Evolutionary conservation across 495 filamentous ascomycete genomes (phyloP).

Genomic region (Symbiotaphrina buchneri): DNA sequence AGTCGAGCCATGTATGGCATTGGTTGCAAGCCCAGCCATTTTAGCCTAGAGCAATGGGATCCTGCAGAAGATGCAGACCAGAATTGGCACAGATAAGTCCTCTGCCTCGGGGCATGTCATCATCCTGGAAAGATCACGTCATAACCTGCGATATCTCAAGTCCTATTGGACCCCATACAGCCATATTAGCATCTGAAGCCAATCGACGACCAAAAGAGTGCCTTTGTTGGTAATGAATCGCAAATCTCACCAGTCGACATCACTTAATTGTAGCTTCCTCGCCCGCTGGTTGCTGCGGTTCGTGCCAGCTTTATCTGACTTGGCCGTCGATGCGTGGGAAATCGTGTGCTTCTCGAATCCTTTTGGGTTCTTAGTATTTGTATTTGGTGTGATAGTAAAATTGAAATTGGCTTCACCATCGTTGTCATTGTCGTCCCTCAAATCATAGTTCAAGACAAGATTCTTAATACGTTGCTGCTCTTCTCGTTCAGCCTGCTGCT

Average conservation of each 20-base stretch:
- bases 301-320: constrained; percentile 41
- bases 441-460: constrained; percentile 87
- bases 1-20: too few relatives aligned
- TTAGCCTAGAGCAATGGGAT: too few relatives aligned
- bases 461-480: constrained; percentile 98
- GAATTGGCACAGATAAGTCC: too few relatives aligned
- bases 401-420: constrained; percentile 41
- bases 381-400: constrained; percentile 16
- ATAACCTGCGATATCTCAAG: too few relatives aligned
- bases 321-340: constrained; percentile 12
- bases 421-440: constrained; percentile 50
- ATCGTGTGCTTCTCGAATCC: constrained; percentile 17
- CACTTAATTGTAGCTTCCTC: constrained; percentile 80
- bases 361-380: constrained; percentile 6
- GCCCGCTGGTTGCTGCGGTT: constrained; percentile 62
- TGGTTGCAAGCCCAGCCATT: too few relatives aligned
- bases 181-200: too few relatives aligned
- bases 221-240: too few relatives aligned
- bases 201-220: too few relatives aligned
- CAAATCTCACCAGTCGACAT: constrained; percentile 89
- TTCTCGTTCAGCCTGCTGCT: constrained; percentile 83
- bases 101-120: too few relatives aligned
- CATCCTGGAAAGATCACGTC: too few relatives aligned
- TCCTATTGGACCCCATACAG: too few relatives aligned
- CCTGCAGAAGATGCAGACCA: too few relatives aligned